These are phyloP conservation scores for Forsythia viridissima DNA, from an alignment of 257 asterid genomes.

Conservation along the genomic window DNA sequence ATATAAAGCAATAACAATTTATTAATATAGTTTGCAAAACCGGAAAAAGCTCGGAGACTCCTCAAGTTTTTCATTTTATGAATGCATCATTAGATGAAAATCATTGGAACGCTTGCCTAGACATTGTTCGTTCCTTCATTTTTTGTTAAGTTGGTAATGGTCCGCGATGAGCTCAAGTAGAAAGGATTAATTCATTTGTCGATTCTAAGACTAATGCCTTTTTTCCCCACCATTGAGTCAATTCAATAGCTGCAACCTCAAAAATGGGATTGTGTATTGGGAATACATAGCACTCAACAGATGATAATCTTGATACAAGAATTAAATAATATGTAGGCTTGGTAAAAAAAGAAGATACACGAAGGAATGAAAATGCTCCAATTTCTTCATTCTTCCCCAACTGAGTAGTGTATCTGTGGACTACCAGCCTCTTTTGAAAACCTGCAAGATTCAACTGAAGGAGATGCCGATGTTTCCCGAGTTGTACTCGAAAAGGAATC, in stretches of 20 bases:
- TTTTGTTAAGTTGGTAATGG: background rate
- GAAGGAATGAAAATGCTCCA: background rate
- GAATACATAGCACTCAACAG: conserved; percentile 1
- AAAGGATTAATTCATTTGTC: too few relatives aligned
- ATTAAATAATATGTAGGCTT: conserved; percentile 14
- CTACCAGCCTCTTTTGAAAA: conserved; percentile 30
- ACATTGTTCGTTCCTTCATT: background rate
- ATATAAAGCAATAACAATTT: too few relatives aligned
- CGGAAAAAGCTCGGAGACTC: background rate
- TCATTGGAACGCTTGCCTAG: background rate
- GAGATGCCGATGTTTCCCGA: conserved; percentile 43
- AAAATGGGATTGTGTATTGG: background rate
- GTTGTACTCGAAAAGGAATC: conserved; percentile 42
- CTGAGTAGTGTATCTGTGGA: conserved; percentile 28
- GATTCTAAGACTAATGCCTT: background rate
- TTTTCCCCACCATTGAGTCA: background rate
- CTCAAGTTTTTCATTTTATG: background rate
- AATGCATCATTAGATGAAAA: background rate
- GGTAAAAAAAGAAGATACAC: conserved; percentile 7
- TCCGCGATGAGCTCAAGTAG: background rate
- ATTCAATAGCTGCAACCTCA: background rate
- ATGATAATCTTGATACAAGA: conserved; percentile 16
- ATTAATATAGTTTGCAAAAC: too few relatives aligned
- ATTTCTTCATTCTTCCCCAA: conserved; percentile 30
- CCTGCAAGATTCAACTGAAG: conserved; percentile 45